A percentile compares a stretch with the other conserved stretches of the same genome.
Conservation (phyloP, 768 basidiomycete species). For the Dentipellis fragilis region DNA sequence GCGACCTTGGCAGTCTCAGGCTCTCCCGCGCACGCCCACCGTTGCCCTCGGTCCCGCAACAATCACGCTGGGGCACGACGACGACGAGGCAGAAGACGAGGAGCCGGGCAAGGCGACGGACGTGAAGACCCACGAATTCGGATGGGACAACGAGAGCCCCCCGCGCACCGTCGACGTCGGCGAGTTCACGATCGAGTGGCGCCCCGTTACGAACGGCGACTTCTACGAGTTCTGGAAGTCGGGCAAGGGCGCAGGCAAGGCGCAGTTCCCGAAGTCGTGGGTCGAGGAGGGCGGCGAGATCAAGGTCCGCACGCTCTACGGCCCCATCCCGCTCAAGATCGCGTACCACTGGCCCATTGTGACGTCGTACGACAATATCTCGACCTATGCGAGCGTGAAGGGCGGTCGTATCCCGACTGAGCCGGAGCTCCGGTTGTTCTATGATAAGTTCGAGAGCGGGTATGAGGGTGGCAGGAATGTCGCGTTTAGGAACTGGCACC, state of each 20-base stretch:
- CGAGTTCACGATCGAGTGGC: constrained; percentile 70
- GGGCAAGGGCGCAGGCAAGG: constrained; percentile 30
- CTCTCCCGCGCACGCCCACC: constrained; percentile 31
- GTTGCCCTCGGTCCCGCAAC: constrained; percentile 49
- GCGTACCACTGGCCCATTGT: constrained; percentile 84
- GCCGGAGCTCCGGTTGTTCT: constrained; percentile 73
- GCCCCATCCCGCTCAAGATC: constrained; percentile 65
- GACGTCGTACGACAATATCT: constrained; percentile 68
- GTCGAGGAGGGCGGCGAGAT: constrained; percentile 26
- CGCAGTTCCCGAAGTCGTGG: constrained; percentile 68
- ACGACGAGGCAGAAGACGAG: constrained; percentile 62
- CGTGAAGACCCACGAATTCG: constrained; percentile 57
- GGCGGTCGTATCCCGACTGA: constrained; percentile 94
- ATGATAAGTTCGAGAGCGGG: constrained; percentile 61
- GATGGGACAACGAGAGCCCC: constrained; percentile 94
- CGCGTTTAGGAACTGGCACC: constrained; percentile 92
- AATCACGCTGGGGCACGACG: constrained; percentile 73
- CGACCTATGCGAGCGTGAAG: constrained; percentile 70
- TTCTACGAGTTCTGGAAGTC: constrained; percentile 58
- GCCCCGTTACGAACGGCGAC: constrained; percentile 84
- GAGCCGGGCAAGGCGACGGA: constrained; percentile 20
- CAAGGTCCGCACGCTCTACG: constrained; percentile 79
- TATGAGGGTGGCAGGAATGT: constrained; percentile 73
- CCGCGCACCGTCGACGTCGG: constrained; percentile 46
- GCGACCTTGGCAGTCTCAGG: constrained; percentile 39